phyloP scores from a whole-genome alignment of 2,329 filamentous ascomycete species.

The Aspergillus floridensis region DNA sequence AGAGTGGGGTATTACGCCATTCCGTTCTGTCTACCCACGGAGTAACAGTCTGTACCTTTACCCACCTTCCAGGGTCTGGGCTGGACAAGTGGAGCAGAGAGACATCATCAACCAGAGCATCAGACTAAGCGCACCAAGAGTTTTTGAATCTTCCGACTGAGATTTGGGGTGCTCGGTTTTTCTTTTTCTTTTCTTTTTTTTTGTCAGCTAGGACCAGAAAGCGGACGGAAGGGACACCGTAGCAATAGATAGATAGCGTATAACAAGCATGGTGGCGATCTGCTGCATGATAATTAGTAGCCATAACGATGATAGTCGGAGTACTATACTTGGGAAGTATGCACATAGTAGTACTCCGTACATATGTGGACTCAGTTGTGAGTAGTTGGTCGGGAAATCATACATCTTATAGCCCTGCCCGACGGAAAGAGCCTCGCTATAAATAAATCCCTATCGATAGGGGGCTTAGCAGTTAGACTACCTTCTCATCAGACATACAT shows the following conservation, averaged over 20 bases:
- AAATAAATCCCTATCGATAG: not conserved
- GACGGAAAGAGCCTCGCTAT: not conserved
- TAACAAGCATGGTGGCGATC: too few species aligned
- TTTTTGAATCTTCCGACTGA: not conserved
- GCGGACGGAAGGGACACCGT: not conserved
- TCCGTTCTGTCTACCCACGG: not conserved
- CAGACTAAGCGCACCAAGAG: not conserved
- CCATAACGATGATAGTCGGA: too few species aligned
- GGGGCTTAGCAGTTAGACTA: not conserved
- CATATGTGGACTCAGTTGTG: too few species aligned
- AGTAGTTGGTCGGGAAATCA: not conserved
- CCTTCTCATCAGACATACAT: too few species aligned
- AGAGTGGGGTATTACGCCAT: slow-evolving; percentile 1
- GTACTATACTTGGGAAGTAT: not conserved
- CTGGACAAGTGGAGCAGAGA: slow-evolving; percentile 1
- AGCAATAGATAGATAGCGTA: too few species aligned
- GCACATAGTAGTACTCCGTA: too few species aligned
- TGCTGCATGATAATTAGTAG: too few species aligned
- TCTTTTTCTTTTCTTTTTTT: not conserved
- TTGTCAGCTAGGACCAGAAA: not conserved
- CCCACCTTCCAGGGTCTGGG: slow-evolving; percentile 1
- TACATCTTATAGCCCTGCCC: not conserved
- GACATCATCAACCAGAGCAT: not conserved
- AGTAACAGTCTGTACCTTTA: not conserved
- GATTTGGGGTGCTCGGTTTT: too few species aligned